Percentiles rank a stretch among this genome's conserved stretches.
These are phyloP conservation scores for Neopestalotiopsis clavispora DNA, from an alignment of 2,329 filamentous ascomycete genomes.

Conservation along the genomic window DNA sequence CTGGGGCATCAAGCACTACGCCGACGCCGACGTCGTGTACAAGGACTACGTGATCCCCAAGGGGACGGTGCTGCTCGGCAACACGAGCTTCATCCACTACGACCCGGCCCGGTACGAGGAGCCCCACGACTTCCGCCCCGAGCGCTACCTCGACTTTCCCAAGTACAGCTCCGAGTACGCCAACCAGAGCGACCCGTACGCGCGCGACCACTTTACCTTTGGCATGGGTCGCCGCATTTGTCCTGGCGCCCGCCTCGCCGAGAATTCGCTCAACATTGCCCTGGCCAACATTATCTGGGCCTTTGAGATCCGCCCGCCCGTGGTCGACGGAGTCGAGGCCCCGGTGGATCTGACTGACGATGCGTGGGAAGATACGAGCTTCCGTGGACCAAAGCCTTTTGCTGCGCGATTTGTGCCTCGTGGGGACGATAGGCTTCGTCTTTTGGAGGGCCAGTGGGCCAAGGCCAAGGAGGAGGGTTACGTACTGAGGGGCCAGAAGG, in stretches of 20 bases:
- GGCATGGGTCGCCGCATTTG: slow-evolving; percentile 50
- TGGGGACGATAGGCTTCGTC: not conserved
- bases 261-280: slow-evolving; percentile 42
- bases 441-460: slow-evolving; percentile 22
- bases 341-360: slow-evolving; percentile 15
- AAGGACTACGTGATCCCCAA: slow-evolving; percentile 50
- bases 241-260: slow-evolving; percentile 51
- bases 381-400: slow-evolving; percentile 23
- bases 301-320: slow-evolving; percentile 35
- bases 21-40: slow-evolving; percentile 49
- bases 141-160: slow-evolving; percentile 24
- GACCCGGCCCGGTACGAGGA: slow-evolving; percentile 27
- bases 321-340: not conserved
- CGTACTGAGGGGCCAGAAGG: slow-evolving; percentile 19
- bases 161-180: slow-evolving; percentile 28
- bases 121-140: slow-evolving; percentile 24
- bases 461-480: slow-evolving; percentile 24
- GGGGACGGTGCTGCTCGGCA: slow-evolving; percentile 43
- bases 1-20: slow-evolving; percentile 46
- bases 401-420: slow-evolving; percentile 23
- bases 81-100: slow-evolving; percentile 33
- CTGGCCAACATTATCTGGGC: slow-evolving; percentile 47
- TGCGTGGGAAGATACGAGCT: slow-evolving; percentile 18
- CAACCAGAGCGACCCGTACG: slow-evolving; percentile 27
- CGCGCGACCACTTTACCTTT: slow-evolving; percentile 48